Conservation (phyloP, 2,329 filamentous ascomycete species). For the Camptophora hylomeconis region DNA sequence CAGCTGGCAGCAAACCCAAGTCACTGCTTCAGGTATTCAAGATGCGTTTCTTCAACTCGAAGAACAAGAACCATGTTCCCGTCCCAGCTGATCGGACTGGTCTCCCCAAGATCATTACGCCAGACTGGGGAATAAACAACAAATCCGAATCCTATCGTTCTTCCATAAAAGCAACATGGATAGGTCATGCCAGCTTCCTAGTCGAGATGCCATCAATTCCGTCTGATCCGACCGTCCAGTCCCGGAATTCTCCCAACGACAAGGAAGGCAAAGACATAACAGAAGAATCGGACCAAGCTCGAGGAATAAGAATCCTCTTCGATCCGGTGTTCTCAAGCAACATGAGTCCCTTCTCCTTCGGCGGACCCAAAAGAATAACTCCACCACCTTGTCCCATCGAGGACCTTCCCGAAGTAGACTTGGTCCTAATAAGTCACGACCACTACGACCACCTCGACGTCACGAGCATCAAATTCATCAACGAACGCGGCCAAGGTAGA, state of each 20-base stretch:
- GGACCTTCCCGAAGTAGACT: conserved; percentile 39
- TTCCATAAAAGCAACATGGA: conserved; percentile 35
- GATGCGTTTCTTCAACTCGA: conserved; percentile 14
- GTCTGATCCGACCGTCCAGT: conserved; percentile 8
- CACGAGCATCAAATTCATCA: conserved; percentile 30
- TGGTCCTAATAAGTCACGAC: conserved; percentile 41
- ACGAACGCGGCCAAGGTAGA: too few species aligned
- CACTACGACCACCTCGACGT: conserved; percentile 45
- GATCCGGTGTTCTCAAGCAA: conserved; percentile 41
- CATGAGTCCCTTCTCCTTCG: conserved; percentile 32
- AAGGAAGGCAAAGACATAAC: too few species aligned
- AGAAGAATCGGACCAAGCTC: conserved; percentile 15
- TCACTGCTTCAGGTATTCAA: conserved; percentile 22
- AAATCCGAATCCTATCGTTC: neutral
- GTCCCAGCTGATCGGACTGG: conserved; percentile 28
- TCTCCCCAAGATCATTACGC: conserved; percentile 27
- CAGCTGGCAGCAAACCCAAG: conserved; percentile 11
- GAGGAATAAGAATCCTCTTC: conserved; percentile 35
- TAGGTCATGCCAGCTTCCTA: conserved; percentile 39
- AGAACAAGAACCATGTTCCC: conserved; percentile 29
- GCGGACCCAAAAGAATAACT: conserved; percentile 40
- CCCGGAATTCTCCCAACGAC: too few species aligned
- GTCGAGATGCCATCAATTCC: conserved; percentile 27
- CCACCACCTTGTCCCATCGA: conserved; percentile 36
- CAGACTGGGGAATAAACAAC: conserved; percentile 10